These are phyloP conservation scores for Leptographium galeiforme DNA, from an alignment of 2,329 filamentous ascomycete species.

Conservation along the genomic window DNA sequence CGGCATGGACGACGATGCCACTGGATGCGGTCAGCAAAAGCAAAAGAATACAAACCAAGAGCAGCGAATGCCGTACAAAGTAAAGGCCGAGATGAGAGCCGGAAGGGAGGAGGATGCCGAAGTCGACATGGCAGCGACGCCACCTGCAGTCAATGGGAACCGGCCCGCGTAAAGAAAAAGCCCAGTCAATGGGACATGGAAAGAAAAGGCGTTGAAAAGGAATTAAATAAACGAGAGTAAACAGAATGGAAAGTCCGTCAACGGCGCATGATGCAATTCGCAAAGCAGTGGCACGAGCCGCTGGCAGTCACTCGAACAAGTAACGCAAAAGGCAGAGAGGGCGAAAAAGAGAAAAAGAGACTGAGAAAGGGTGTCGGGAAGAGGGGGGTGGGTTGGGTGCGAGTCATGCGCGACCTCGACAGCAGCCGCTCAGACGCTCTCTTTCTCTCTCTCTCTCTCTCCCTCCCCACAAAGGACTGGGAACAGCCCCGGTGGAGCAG, in stretches of 20 bases:
- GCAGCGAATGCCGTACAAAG: conserved; percentile 31
- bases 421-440: not conserved
- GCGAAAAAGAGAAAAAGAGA: not conserved
- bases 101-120: conserved; percentile 28
- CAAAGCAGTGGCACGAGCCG: conserved; percentile 9
- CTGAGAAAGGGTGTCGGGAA: not conserved
- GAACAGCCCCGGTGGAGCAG: not conserved
- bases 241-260: conserved; percentile 1
- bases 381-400: not conserved
- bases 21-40: conserved; percentile 16
- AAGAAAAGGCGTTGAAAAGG: not conserved
- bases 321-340: not conserved
- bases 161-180: conserved; percentile 18
- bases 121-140: conserved; percentile 28
- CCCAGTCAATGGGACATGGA: conserved; percentile 34
- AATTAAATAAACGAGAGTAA: not conserved
- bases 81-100: conserved; percentile 39
- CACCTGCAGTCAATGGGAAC: conserved; percentile 15
- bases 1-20: conserved; percentile 40
- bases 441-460: not conserved
- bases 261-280: conserved; percentile 9
- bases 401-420: not conserved
- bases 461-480: not conserved
- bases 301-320: not conserved
- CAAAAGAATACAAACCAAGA: conserved; percentile 4